A percentile compares a stretch with the other conserved stretches of the same genome.
Conservation (phyloP, 441 rosid species). For the Adansonia grandidieri region DNA sequence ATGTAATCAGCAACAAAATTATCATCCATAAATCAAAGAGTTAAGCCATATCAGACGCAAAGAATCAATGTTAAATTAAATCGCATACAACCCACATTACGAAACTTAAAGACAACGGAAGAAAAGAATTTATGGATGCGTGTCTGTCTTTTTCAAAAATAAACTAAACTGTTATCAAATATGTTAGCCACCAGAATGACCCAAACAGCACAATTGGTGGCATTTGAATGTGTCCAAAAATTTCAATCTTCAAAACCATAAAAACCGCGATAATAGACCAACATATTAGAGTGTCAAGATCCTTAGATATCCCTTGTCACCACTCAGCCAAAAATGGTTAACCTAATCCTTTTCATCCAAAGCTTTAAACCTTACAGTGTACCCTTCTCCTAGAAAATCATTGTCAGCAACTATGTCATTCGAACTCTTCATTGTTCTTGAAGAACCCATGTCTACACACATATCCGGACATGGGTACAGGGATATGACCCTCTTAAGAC, state of each 20-base stretch:
- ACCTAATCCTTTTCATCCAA: not conserved
- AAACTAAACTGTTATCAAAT: not conserved
- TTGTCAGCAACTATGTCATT: too few relatives aligned
- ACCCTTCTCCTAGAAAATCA: not conserved
- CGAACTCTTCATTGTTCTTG: too few relatives aligned
- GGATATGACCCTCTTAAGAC: too few relatives aligned
- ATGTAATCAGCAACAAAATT: not conserved
- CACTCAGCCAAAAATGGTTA: not conserved
- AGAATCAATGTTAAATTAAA: not conserved
- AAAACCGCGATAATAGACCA: not conserved
- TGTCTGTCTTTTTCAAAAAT: not conserved
- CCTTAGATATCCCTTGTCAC: not conserved
- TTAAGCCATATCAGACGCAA: not conserved
- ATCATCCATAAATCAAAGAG: not conserved
- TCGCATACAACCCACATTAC: not conserved
- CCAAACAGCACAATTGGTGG: not conserved
- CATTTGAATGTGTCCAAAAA: not conserved
- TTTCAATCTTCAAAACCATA: not conserved
- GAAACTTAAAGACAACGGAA: not conserved
- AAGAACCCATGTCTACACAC: too few relatives aligned
- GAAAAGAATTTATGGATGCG: not conserved
- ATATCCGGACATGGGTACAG: too few relatives aligned
- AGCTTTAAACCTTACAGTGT: not conserved
- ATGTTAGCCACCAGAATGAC: not conserved
- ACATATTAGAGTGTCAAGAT: not conserved